Base-by-base conservation (phyloP, 23 red algal genomes). In the Rhodosorus marinus region DNA sequence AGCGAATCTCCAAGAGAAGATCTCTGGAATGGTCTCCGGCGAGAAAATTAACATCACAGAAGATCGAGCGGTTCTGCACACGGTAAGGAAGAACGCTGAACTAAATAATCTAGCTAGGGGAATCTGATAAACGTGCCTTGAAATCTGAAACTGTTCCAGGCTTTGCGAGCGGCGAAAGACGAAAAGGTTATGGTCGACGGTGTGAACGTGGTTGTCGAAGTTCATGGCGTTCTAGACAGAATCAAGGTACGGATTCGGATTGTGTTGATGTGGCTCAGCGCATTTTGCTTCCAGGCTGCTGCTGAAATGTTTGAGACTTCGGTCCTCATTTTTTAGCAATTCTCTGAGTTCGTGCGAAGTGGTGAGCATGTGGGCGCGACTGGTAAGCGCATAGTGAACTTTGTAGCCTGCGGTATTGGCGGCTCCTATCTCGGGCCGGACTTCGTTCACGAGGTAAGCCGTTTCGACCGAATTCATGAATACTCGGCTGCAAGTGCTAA, bases 351-450 rank as follows among this genome's bases (percentile, higher is more conserved):
- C 3, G 77, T 95, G 41, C 59, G 88, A 24, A 22, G 29, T 15
- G 88, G 88, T 2, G 56, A 74, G 26, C 67, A 58, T 23, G 31
- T 66, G 14, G 88, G 88, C 31, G 78, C 54, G 5, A 84, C 76
- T 6, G 74, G 74, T 4, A 83, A 84, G 68, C 25, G 33, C 24
- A 62, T 95, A 11, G 72, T 59, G 54, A 70, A 83, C 43, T 71
- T 95, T 19, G 72, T 95, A n/a, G 65, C 72, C 17, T 67, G 83
- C 25, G 88, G 88, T 6, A 95, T 95, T 34, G 88, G 88, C 17
- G 88, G 88, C 47, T 78, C 69, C 54, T 95, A 83, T 49, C 64
- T 95, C n/a, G 88, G 88, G 22, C 88, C 88, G 20, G 88, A 83
- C 29, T 95, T 95, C 85, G 78, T 75, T 57, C 75, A 79, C 57